Conservation (phyloP, 768 basidiomycete genomes). For the Termitomyces sp. region DNA sequence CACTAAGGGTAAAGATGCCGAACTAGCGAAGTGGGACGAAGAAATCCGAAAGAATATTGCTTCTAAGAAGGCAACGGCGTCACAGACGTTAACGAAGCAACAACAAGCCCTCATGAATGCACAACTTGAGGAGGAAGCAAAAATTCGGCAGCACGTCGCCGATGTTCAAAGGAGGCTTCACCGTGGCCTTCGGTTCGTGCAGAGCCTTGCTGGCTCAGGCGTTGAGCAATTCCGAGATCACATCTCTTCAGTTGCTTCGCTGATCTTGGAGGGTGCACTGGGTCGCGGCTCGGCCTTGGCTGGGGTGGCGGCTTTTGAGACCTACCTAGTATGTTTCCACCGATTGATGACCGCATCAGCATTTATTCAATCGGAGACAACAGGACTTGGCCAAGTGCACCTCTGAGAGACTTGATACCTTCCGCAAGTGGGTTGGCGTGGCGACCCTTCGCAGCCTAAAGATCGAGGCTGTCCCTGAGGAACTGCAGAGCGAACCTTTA, state of each 20-base stretch:
- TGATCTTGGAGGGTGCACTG: slow-evolving; percentile 66
- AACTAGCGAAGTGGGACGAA: slow-evolving; percentile 92
- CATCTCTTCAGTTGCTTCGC: slow-evolving; percentile 49
- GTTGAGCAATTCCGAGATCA: slow-evolving; percentile 49
- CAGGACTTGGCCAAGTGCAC: slow-evolving; percentile 69
- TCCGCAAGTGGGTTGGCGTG: slow-evolving; percentile 72
- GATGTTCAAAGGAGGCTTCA: slow-evolving; percentile 47
- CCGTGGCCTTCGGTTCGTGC: slow-evolving; percentile 67
- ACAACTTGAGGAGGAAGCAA: slow-evolving; percentile 77
- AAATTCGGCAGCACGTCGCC: slow-evolving; percentile 56
- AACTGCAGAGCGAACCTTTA: slow-evolving; percentile 67
- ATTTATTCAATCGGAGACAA: neutral
- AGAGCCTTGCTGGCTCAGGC: slow-evolving; percentile 48
- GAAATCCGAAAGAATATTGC: slow-evolving; percentile 86
- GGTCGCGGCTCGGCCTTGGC: slow-evolving; percentile 57
- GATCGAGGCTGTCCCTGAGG: slow-evolving; percentile 62
- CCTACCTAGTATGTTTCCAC: slow-evolving; percentile 62
- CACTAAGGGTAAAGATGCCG: slow-evolving; percentile 81
- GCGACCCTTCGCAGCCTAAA: slow-evolving; percentile 76
- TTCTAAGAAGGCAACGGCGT: slow-evolving; percentile 60
- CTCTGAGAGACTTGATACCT: slow-evolving; percentile 66
- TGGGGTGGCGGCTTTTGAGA: slow-evolving; percentile 57
- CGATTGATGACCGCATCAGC: neutral
- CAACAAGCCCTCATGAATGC: slow-evolving; percentile 80
- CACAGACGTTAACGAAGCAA: slow-evolving; percentile 66